Conservation (phyloP, 108 stramenopile genomes). For the Cyclotella kingstonii region DNA sequence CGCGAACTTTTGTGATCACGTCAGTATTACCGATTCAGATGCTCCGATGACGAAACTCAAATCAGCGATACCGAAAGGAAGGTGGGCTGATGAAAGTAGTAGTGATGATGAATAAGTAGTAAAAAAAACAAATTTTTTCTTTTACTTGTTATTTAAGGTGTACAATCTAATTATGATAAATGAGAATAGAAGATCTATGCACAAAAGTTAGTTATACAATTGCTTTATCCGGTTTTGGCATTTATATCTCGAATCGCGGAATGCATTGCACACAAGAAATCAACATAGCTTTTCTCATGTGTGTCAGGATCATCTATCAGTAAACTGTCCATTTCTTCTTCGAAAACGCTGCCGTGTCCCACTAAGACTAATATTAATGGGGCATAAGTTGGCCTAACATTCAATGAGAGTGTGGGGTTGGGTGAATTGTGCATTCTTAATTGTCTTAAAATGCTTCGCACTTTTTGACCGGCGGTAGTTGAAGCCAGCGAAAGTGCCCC, state of each 20-base stretch:
- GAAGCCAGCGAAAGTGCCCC: constrained; percentile 24
- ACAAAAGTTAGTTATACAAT: too few species aligned
- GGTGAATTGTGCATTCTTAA: constrained; percentile 36
- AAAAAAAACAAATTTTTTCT: too few species aligned
- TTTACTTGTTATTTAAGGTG: too few species aligned
- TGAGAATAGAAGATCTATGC: too few species aligned
- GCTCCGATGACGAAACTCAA: constrained; percentile 2
- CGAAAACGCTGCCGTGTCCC: constrained; percentile 46
- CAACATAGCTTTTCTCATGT: constrained; percentile 51
- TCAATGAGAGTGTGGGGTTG: constrained; percentile 23
- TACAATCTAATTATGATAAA: too few species aligned
- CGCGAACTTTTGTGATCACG: neutral
- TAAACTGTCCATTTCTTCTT: constrained; percentile 47
- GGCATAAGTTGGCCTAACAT: constrained; percentile 34
- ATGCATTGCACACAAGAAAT: constrained; percentile 51
- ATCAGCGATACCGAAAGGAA: constrained; percentile 7
- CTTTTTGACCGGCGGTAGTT: constrained; percentile 26
- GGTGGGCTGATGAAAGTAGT: constrained; percentile 23
- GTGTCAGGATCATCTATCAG: constrained; percentile 55
- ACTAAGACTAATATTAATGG: constrained; percentile 47
- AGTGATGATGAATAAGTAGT: constrained; percentile 25
- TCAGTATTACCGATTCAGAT: neutral
- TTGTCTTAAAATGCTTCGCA: constrained; percentile 35
- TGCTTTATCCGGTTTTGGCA: too few species aligned
- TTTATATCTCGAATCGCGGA: constrained; percentile 34